Evolutionary conservation across 192 early-diverging fungal genomes (phyloP).

Genomic region (Rhizophlyctis rosea): DNA sequence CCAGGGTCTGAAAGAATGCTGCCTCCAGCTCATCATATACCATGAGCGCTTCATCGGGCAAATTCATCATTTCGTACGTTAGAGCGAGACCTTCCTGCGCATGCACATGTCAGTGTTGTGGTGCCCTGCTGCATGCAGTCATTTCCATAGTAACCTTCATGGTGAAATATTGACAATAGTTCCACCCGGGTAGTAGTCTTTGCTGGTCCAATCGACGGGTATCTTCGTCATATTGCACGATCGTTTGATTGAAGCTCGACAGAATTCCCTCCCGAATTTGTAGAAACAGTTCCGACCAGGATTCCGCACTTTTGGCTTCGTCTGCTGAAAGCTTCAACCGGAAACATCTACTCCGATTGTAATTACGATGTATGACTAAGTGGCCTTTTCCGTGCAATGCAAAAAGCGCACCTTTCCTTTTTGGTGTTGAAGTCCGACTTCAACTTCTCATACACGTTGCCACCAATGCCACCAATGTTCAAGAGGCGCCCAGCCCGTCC

Average conservation of each 20-base stretch:
- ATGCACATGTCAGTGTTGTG: neutral
- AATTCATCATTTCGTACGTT: constrained; percentile 82
- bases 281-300: constrained; percentile 68
- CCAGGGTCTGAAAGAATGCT: constrained; percentile 85
- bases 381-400: neutral
- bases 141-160: constrained; percentile 60
- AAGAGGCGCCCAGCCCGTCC: constrained; percentile 26
- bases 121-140: neutral
- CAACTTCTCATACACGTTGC: constrained; percentile 74
- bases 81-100: constrained; percentile 74
- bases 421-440: constrained; percentile 77
- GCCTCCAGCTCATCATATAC: constrained; percentile 99
- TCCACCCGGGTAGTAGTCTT: constrained; percentile 96
- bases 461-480: constrained; percentile 14
- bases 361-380: no score
- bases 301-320: constrained; percentile 50
- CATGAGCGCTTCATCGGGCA: constrained; percentile 83
- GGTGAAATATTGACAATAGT: constrained; percentile 97
- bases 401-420: constrained; percentile 49
- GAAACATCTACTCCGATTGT: constrained; percentile 23
- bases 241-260: constrained; percentile 69
- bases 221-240: constrained; percentile 85
- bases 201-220: constrained; percentile 86
- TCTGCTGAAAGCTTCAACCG: constrained; percentile 17
- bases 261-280: constrained; percentile 75